Base-by-base conservation (phyloP, 371 early-diverging fungal species). In the Syncephalastrum monosporum region DNA sequence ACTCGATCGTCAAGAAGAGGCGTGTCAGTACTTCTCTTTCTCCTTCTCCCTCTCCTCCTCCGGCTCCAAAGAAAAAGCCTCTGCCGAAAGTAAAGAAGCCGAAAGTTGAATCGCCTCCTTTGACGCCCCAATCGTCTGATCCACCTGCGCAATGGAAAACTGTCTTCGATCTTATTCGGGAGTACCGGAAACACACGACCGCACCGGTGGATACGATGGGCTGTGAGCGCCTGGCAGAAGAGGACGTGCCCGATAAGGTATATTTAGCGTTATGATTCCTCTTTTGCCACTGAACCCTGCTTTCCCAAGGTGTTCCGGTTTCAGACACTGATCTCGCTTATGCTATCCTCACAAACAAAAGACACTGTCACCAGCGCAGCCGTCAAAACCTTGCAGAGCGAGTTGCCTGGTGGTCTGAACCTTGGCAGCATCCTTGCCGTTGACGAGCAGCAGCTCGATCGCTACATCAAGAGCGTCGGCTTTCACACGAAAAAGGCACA, bases 191-290 rank as follows among this genome's bases (percentile, higher is more conserved):
- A 29, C 61, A 58, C 5, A 67, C 82, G 57, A 48, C 69, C 12
- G 98, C 99, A 4, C 97, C 97, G 1, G 99, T 99, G 4, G 99
- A 99, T 72, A 88, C 89, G 0, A 90, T 95, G 76, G 99, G 99
- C 0, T 98, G 99, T 74, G 91, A 84, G 47, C 68, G 82, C 16
- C 65, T 94, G 25, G 92, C 86, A 8, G 85, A 89, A 27, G 67
- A 60, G n/a, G 50, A 53, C 2, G 62, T 66, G 0, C 29, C 62
- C 33, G 59, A 61, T 13, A 57, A 61, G 49, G 68, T 64, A 60
- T 59, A 42, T 23, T 41, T 46, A 41, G 45, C 10, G 38, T 24
- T 21, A n/a, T 4, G 17, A 25, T 42, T 17, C 15, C 16, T 46
- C 33, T 24, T 47, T 10, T 54, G 16, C 42, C 1, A 50, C 33